Percentiles rank a stretch among this genome's conserved stretches.
Conservation (phyloP, 75 land plant genomes). For the Adiantum capillusveneris region DNA sequence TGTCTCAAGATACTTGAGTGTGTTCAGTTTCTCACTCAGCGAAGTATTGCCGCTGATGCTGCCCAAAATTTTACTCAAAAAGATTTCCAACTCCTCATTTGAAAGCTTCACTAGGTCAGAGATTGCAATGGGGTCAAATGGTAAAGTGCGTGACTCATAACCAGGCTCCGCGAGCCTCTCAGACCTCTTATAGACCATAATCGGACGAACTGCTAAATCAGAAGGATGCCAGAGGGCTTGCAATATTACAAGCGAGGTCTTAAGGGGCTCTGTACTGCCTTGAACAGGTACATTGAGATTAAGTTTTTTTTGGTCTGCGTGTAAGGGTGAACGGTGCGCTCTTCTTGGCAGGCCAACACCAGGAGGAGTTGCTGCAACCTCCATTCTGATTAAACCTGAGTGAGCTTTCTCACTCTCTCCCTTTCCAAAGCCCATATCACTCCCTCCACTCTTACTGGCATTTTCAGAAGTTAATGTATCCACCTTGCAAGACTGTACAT, state of each 20-base stretch:
- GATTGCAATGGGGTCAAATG: slow-evolving; percentile 54
- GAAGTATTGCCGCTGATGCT: slow-evolving; percentile 47
- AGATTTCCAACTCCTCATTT: slow-evolving; percentile 48
- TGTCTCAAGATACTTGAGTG: slow-evolving; percentile 76
- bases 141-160: slow-evolving; percentile 43
- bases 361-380: slow-evolving; percentile 70
- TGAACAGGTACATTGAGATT: slow-evolving; percentile 16
- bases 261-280: slow-evolving; percentile 30
- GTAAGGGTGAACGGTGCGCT: slow-evolving; percentile 25
- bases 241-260: slow-evolving; percentile 40
- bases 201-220: slow-evolving; percentile 87
- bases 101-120: slow-evolving; percentile 68
- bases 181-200: slow-evolving; percentile 74
- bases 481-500: background rate
- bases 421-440: slow-evolving; percentile 1
- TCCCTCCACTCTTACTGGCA: background rate
- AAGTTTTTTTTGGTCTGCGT: slow-evolving; percentile 27
- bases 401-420: slow-evolving; percentile 8
- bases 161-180: slow-evolving; percentile 52
- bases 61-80: slow-evolving; percentile 36
- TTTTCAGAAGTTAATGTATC: background rate
- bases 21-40: slow-evolving; percentile 63
- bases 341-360: slow-evolving; percentile 49
- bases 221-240: slow-evolving; percentile 88
- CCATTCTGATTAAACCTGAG: background rate